Conservation (phyloP, 2,329 filamentous ascomycete species). For the Periconia sp. region DNA sequence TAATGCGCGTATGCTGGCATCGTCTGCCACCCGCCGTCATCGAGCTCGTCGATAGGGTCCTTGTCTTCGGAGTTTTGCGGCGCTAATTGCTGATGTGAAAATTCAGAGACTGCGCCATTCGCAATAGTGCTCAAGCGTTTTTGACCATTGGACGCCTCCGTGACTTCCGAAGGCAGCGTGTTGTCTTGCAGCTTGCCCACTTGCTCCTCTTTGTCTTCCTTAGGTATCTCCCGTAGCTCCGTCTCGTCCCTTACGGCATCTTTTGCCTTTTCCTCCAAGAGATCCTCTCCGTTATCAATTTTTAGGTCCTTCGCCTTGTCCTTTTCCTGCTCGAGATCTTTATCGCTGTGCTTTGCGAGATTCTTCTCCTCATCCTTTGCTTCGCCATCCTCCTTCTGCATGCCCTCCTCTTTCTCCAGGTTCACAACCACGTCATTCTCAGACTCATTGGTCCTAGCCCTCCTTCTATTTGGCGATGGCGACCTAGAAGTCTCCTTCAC, state of each 20-base stretch:
- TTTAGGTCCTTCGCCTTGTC: not conserved
- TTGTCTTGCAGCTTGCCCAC: not conserved
- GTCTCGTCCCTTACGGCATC: not conserved
- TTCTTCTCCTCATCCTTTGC: conserved; percentile 11
- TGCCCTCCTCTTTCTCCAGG: conserved; percentile 2
- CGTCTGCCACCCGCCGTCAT: conserved; percentile 81
- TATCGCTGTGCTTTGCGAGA: conserved; percentile 3
- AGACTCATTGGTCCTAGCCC: not conserved
- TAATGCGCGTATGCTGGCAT: conserved; percentile 94
- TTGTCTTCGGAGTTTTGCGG: conserved; percentile 52
- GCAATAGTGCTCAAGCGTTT: conserved; percentile 11
- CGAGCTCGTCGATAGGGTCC: conserved; percentile 57
- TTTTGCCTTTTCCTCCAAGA: conserved; percentile 3
- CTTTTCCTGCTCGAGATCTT: not conserved
- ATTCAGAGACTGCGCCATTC: conserved; percentile 66
- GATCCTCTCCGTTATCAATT: conserved; percentile 9
- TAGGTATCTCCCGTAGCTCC: not conserved
- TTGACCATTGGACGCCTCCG: not conserved
- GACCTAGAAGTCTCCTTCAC: conserved; percentile 2
- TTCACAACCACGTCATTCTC: not conserved
- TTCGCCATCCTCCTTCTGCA: conserved; percentile 9
- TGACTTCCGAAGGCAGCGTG: not conserved
- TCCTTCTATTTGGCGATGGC: not conserved
- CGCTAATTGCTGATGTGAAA: conserved; percentile 82
- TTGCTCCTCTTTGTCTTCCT: not conserved